Evolutionary conservation across 1,139 yeast genomes (phyloP), one percentile per base, ranked within the genome.

Genomic region (Diutina siamensis): DNA sequence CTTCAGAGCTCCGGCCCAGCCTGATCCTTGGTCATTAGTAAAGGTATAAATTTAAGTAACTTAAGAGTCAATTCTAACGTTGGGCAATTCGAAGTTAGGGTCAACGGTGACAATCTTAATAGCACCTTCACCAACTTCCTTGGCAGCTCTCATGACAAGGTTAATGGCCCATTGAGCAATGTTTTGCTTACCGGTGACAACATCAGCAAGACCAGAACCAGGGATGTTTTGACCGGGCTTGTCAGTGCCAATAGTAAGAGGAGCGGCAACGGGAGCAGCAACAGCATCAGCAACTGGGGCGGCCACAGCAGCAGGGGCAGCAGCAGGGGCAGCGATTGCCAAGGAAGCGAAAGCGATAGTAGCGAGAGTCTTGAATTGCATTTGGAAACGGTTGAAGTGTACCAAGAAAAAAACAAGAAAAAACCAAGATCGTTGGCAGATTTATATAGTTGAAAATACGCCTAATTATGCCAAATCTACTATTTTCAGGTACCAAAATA

Each of bases 71-170:
- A 35, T 35, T 35, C 40, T 35, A 10, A 35, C 17, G 10, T 35
- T 22, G n/a, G 40, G 40, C 28, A 35, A 21, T 35, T 35, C 40
- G 9, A 35, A 21, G 17, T 13, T 22, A 3, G 40, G 40, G 40
- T 35, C 40, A 22, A 35, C 40, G 40, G 40, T 20, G 40, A 18
- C 40, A n/a, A 35, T 35, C 40, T 35, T 35, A 17, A 35, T 22
- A 7, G 22, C 40, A 21, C 40, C 40, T 35, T 35, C 40, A 3
- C 22, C 40, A 7, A 22, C 20, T 21, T 35, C 40, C 31, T 35
- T 35, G 8, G 22, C 40, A 4, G 40, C 40, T 21, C 22, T 35
- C 25, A 20, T 13, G 4, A 12, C 40, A 21, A 35, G 40, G 28
- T 35, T 35, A 3, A 35, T 13, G 3, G 25, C 25, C 18, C 22